phyloP scores from a whole-genome alignment of 345 rosid genomes.

The Populus pruinosa region DNA sequence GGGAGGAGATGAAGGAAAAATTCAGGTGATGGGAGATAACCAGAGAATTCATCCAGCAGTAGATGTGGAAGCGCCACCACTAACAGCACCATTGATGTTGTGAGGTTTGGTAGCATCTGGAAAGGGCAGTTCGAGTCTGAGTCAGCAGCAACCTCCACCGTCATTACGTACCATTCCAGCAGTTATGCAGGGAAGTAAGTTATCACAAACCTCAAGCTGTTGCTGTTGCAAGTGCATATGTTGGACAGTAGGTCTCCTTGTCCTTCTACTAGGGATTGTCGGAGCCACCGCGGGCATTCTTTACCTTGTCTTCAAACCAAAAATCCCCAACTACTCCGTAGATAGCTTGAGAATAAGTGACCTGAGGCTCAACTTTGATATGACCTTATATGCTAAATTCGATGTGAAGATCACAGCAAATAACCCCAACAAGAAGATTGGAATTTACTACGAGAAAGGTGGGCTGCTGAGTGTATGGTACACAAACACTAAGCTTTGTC shows the following conservation, averaged over 20 bases:
- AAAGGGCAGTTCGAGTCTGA: conserved; percentile 18
- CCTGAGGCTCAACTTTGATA: conserved; percentile 61
- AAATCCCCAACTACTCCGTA: conserved; percentile 65
- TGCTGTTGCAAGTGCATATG: conserved; percentile 66
- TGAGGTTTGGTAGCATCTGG: conserved; percentile 24
- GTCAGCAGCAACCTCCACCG: conserved; percentile 7
- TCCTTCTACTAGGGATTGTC: conserved; percentile 36
- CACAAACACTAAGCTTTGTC: conserved; percentile 51
- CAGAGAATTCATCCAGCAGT: conserved; percentile 47
- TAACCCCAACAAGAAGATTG: conserved; percentile 79
- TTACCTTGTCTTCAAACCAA: conserved; percentile 67
- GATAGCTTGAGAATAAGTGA: conserved; percentile 59
- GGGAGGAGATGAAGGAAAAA: neutral
- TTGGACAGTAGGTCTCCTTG: conserved; percentile 49
- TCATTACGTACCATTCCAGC: conserved; percentile 21
- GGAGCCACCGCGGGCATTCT: conserved; percentile 49
- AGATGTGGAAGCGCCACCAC: conserved; percentile 32
- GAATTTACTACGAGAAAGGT: conserved; percentile 73
- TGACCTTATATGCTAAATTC: conserved; percentile 60
- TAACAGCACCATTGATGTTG: conserved; percentile 32
- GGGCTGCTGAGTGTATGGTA: conserved; percentile 71
- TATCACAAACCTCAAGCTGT: conserved; percentile 22
- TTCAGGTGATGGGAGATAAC: conserved; percentile 37
- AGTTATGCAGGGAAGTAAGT: conserved; percentile 10
- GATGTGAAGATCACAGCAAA: conserved; percentile 72